Conservation (phyloP, 2,329 filamentous ascomycete genomes). For the Botrytis hyacinthi region DNA sequence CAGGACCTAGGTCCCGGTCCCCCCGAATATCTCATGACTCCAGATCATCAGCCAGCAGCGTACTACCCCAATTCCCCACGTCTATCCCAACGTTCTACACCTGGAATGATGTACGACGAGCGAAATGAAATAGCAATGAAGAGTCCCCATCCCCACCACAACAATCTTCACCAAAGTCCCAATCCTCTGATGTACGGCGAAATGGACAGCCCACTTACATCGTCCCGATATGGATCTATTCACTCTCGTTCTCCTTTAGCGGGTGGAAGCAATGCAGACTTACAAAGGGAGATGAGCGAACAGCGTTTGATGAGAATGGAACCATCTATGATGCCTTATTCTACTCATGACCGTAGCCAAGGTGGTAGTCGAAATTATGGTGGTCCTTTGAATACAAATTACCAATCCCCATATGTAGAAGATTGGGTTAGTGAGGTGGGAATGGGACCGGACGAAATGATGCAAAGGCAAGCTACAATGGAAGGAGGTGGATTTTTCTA, state of each 20-base stretch:
- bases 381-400: not conserved
- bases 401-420: conserved; percentile 19
- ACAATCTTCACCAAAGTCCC: not conserved
- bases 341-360: not conserved
- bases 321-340: not conserved
- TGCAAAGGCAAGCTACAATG: conserved; percentile 11
- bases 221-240: conserved; percentile 15
- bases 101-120: conserved; percentile 11
- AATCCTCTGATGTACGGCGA: conserved; percentile 7
- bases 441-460: not conserved
- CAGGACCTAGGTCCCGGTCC: conserved; percentile 7
- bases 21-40: not conserved
- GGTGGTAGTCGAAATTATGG: not conserved
- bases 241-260: not conserved
- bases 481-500: conserved; percentile 5
- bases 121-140: not conserved
- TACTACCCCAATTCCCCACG: not conserved
- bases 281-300: not conserved
- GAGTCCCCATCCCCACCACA: not conserved
- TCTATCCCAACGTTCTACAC: not conserved
- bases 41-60: not conserved
- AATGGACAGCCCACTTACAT: conserved; percentile 16
- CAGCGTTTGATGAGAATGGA: not conserved
- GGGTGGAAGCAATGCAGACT: not conserved
- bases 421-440: conserved; percentile 17